Percentiles rank a stretch among this genome's conserved stretches.
Evolutionary conservation across 768 basidiomycete genomes (phyloP).

Genomic region (Xerocomellus chrysenteron): DNA sequence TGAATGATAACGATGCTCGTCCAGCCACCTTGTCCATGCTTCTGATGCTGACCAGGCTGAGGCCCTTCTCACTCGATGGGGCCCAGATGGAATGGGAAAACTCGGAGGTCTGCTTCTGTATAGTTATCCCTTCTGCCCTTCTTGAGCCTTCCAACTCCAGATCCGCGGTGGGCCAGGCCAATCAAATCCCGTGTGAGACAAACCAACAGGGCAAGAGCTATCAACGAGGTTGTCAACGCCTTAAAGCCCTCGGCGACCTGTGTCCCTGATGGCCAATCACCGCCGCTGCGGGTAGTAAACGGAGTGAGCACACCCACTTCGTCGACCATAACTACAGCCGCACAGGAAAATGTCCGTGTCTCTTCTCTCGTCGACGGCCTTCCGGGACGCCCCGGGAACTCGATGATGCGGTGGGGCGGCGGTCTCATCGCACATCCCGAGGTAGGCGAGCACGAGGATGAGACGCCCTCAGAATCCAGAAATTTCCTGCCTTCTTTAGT

Average conservation of each 20-base stretch:
- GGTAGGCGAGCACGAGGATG: constrained; percentile 57
- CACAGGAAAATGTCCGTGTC: constrained; percentile 62
- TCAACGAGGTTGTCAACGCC: constrained; percentile 76
- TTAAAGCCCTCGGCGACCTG: constrained; percentile 55
- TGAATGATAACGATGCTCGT: constrained; percentile 21
- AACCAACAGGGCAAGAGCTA: constrained; percentile 63
- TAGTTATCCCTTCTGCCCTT: constrained; percentile 17
- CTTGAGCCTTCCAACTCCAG: constrained; percentile 41
- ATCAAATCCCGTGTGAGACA: constrained; percentile 78
- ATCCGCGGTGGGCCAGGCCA: constrained; percentile 85
- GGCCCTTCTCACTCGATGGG: constrained; percentile 84
- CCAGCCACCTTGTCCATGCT: constrained; percentile 86
- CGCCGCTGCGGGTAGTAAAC: constrained; percentile 76
- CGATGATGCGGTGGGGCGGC: constrained; percentile 59
- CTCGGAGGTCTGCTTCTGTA: constrained; percentile 63
- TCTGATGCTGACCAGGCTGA: constrained; percentile 88
- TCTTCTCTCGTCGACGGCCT: constrained; percentile 45
- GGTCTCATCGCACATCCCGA: constrained; percentile 68
- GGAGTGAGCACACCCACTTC: constrained; percentile 69
- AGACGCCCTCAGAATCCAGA: constrained; percentile 22
- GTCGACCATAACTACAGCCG: constrained; percentile 72
- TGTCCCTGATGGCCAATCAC: constrained; percentile 40
- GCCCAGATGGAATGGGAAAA: constrained; percentile 85
- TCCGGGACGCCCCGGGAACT: constrained; percentile 56
- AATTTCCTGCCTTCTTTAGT: constrained; percentile 30